Evolutionary conservation across 805 yeast species (phyloP).

Genomic region (Yueomyces sp.): DNA sequence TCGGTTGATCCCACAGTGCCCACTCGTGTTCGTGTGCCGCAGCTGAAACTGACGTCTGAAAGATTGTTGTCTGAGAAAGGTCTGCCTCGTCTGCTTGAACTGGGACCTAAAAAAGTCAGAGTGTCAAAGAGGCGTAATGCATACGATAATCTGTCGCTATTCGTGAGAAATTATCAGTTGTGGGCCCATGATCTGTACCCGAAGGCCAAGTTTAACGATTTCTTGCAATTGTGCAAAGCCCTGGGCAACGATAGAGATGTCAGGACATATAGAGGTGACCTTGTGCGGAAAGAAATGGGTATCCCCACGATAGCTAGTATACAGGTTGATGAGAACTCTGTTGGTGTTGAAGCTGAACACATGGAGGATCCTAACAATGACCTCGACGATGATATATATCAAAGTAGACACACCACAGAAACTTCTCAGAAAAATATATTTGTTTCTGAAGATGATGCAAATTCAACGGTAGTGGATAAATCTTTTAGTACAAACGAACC

Average conservation of each 20-base stretch:
- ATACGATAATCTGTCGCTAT: constrained; percentile 16
- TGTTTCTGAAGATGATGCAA: too few species aligned
- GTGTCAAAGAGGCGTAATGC: constrained; percentile 19
- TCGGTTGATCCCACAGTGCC: constrained; percentile 12
- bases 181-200: constrained; percentile 75
- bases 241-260: constrained; percentile 34
- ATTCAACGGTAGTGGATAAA: too few species aligned
- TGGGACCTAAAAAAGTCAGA: constrained; percentile 22
- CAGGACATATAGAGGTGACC: constrained; percentile 28
- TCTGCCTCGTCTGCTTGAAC: constrained; percentile 34
- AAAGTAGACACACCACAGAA: not conserved
- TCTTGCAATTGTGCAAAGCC: constrained; percentile 38
- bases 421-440: not conserved
- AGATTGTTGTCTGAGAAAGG: constrained; percentile 43
- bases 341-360: not conserved
- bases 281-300: constrained; percentile 28
- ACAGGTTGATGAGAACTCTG: not conserved
- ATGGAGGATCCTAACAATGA: not conserved
- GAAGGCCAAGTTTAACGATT: constrained; percentile 64
- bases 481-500: too few species aligned
- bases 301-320: not conserved
- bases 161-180: constrained; percentile 47
- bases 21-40: constrained; percentile 16
- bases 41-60: constrained; percentile 39
- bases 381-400: not conserved